A percentile compares a stretch with the other conserved stretches of the same genome.
These are phyloP conservation scores for Pezicula rhizophila DNA, from an alignment of 2,329 filamentous ascomycete species.

Conservation along the genomic window DNA sequence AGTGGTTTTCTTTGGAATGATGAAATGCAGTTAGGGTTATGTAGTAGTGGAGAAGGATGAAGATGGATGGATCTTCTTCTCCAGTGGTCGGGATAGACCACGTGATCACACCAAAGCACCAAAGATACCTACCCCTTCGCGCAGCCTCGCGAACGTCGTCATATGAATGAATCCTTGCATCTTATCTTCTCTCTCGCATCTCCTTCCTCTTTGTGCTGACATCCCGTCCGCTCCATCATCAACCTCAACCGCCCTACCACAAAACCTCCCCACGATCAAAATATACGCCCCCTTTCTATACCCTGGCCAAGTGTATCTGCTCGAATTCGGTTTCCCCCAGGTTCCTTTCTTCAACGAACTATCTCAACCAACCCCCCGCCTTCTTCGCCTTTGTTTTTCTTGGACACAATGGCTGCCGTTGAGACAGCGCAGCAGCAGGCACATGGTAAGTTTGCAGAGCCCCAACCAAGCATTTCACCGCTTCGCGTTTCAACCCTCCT, in stretches of 20 bases:
- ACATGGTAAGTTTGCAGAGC: conserved; percentile 33
- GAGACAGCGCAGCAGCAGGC: conserved; percentile 33
- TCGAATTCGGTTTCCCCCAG: background rate
- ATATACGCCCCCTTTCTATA: too few relatives aligned
- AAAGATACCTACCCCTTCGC: too few relatives aligned
- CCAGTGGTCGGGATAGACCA: too few relatives aligned
- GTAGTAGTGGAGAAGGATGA: too few relatives aligned
- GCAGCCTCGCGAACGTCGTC: too few relatives aligned
- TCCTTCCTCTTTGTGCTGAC: background rate
- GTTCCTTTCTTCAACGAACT: background rate
- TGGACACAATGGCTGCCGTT: conserved; percentile 30
- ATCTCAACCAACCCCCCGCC: background rate
- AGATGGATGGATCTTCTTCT: too few relatives aligned
- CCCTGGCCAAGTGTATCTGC: background rate
- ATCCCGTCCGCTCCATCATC: too few relatives aligned
- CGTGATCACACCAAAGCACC: too few relatives aligned
- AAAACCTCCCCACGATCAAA: too few relatives aligned
- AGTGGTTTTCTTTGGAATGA: too few relatives aligned
- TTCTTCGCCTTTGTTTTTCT: background rate
- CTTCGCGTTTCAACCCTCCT: conserved; percentile 1
- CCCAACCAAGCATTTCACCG: conserved; percentile 1
- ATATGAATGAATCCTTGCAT: background rate
- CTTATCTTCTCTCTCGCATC: background rate
- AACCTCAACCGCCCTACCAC: too few relatives aligned
- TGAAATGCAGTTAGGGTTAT: too few relatives aligned